Evolutionary conservation across 2,329 filamentous ascomycete genomes (phyloP), one percentile per base, ranked within the genome.

Genomic region (Beauveria medogensis): DNA sequence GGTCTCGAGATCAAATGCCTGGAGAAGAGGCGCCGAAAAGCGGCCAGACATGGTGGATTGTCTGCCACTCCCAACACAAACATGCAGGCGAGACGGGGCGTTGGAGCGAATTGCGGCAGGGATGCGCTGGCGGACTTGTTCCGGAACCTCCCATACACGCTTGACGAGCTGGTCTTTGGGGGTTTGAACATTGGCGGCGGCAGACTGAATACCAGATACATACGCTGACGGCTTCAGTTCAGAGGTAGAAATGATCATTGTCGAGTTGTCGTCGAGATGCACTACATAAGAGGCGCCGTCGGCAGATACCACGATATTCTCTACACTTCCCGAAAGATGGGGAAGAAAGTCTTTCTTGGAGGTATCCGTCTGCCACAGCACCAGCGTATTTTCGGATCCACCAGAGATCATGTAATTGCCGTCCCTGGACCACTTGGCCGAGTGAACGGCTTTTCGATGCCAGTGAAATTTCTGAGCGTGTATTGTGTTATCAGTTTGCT

Each of bases 331-430:
- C 26, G 90, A 88, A 61, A 99, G 80, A 80, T 97, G 92, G n/a
- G 94, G 94, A 30, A 99, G 78, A 69, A 88, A 91, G 69, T 94
- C 89, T 68, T 85, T 86, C 70, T 88, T 88, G 64, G 87, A 87
- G 0, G 93, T 97, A 66, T 95, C 90, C 61, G 97, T 79, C 74
- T 99, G 94, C 92, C 92, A 97, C 37, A 97, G 78, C 9, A 96
- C 90, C 47, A 99, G 79, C 22, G 91, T 89, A 8, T 91, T 92
- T 74, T 99, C 94, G 24, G 86, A 85, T 37, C 94, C 94, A 69
- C 94, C 94, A 61, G 94, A 97, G 57, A 99, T 87, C 62, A 99
- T 76, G 72, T 99, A 99, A 70, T 96, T 92, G 91, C 93, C 92
- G 80, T 99, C 94, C 66, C 81, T 80, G 16, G 94, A 97, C 90